Evolutionary conservation across 768 basidiomycete species (phyloP), one percentile per base, ranked within the genome.

Genomic region (Russula virescens): DNA sequence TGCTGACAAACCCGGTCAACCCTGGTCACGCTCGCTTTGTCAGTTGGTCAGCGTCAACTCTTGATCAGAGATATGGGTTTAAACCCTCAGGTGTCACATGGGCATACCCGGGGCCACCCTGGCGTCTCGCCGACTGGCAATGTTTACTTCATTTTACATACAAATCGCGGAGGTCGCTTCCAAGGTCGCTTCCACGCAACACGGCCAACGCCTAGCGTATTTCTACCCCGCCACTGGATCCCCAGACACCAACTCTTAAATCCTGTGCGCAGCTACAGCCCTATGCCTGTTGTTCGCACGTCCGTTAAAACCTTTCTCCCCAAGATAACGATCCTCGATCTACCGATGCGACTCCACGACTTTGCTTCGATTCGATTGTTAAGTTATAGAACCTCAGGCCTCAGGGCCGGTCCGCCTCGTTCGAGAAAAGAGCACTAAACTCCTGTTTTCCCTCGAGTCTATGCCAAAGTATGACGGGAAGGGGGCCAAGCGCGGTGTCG

Each of bases 341-440:
- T n/a, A 51, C n/a, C 26, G 26, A 60, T 52, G 58, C 50, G 19
- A 5, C 40, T 60, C 58, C 49, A 60, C n/a, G 42, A 60, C 21
- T 45, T 60, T 18, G 40, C 14, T 1, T 31, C 35, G 50, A 52
- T 60, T 35, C 42, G 58, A 18, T 52, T 23, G 28, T 25, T 52
- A 42, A 50, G 58, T 3, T 21, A 50, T 18, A 50, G 58, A 19
- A 45, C 58, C 1, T 60, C 58, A 0, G 50, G 58, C 3, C 1
- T 60, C 58, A 0, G 50, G 58, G 2, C 45, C 50, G 14, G 58
- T 60, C 26, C 50, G 52, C 28, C 58, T 60, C 50, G 50, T 52
- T 38, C 34, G 43, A 45, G 58, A 52, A 40, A 45, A 60, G 42
- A 35, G 31, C 9, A 18, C 50, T 7, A 50, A 42, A 19, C 40